Base-by-base conservation (phyloP, 2,329 filamentous ascomycete genomes). In the Orbilia brochopaga region DNA sequence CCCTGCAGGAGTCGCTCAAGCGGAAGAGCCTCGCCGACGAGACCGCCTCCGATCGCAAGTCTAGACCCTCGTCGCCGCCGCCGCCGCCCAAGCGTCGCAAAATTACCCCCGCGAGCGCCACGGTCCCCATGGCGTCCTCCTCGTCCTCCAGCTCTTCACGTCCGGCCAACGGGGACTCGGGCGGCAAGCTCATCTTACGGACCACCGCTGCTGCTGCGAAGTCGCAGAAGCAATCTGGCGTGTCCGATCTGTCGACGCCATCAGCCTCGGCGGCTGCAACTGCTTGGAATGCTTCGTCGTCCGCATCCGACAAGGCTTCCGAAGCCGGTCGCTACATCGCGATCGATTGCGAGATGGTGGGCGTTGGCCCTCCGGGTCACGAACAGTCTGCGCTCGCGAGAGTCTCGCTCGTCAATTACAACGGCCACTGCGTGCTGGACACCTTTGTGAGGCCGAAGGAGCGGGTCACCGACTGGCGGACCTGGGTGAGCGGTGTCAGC, bases 321-420 rank as follows among this genome's bases (percentile, higher is more conserved):
- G 86, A 91, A 59, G 82, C 92, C 19, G 94, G 93, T 57, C 96
- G 94, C 83, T 99, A 96, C 79, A 82, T 99, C 46, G 90, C 90
- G 19, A 86, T 99, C 52, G 94, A 99, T 81, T 99, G 94, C 80
- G 94, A 99, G 81, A 99, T 99, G 94, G 94, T 99, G 24, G 94
- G 93, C 53, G 86, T 95, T 11, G 90, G 89, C 0, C 85, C 86
- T 0, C 86, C 85, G 1, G 86, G 86, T 56, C 85, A 86, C 21
- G 83, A 88, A 74, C 85, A 87, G 77, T 92, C 91, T 37, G 87
- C 87, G 0, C 85, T 99, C 50, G 94, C 94, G 0, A 86, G 94
- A 52, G 91, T 93, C 62, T 96, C 90, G 78, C 82, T 96, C 15
- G 92, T 97, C 75, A 96, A 97, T 79, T 99, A 92, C 79, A 91